phyloP scores from a whole-genome alignment of 163 green algal genomes.

The Coccomyxa subellipsoidea region DNA sequence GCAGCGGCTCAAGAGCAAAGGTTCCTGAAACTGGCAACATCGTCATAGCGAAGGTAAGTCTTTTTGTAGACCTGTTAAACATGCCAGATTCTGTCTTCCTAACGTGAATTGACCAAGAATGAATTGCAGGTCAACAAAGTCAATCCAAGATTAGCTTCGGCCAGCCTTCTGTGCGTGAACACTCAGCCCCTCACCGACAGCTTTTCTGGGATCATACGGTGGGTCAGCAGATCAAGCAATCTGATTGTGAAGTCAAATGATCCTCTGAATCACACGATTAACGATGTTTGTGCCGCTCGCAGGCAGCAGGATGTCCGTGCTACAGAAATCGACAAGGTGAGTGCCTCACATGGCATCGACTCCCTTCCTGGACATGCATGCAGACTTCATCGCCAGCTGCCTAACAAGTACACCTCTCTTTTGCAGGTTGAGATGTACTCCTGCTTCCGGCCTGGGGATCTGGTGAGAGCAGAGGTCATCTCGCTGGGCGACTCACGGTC shows the following conservation, averaged over 20 bases:
- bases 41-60: constrained; percentile 48
- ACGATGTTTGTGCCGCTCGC: background rate
- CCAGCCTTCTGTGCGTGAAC: constrained; percentile 68
- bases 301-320: constrained; percentile 71
- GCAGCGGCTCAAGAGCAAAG: constrained; percentile 21
- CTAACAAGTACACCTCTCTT: background rate
- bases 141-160: constrained; percentile 45
- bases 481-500: constrained; percentile 82
- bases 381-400: too few relatives aligned
- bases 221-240: background rate
- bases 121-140: constrained; percentile 61
- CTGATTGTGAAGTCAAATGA: too few relatives aligned
- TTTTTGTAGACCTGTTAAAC: background rate
- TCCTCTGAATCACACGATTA: background rate
- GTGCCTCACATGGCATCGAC: too few relatives aligned
- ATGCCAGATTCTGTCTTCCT: background rate
- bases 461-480: constrained; percentile 76
- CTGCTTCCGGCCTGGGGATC: constrained; percentile 87
- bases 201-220: constrained; percentile 74
- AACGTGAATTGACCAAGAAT: background rate
- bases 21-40: constrained; percentile 45
- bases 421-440: constrained; percentile 66
- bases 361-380: too few relatives aligned
- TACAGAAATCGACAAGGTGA: constrained; percentile 83
- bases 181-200: constrained; percentile 51